These are phyloP conservation scores for Boletus speciosus DNA, from an alignment of 768 basidiomycete genomes.

Conservation along the genomic window DNA sequence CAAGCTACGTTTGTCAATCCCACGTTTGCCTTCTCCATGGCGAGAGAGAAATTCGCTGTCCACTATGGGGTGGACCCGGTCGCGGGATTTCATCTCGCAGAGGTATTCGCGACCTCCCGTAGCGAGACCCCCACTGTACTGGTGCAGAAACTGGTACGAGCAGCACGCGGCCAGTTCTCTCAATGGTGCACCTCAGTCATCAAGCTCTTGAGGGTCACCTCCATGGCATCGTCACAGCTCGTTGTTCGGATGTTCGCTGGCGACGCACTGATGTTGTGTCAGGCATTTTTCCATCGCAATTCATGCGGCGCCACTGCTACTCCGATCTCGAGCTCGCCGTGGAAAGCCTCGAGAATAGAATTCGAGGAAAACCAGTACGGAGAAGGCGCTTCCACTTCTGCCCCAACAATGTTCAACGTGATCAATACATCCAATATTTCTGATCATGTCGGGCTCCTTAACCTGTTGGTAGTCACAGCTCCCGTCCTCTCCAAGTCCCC, in stretches of 20 bases:
- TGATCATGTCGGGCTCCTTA: conserved; percentile 31
- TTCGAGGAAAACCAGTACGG: conserved; percentile 24
- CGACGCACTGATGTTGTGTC: conserved; percentile 28
- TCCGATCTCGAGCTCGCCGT: conserved; percentile 19
- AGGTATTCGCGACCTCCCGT: conserved; percentile 14
- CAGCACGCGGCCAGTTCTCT: conserved; percentile 22
- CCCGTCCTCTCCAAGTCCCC: conserved; percentile 25
- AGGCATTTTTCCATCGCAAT: conserved; percentile 19
- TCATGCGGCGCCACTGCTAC: conserved; percentile 10
- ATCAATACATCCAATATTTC: conserved; percentile 33
- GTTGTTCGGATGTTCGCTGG: conserved; percentile 30
- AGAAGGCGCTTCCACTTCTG: conserved; percentile 7
- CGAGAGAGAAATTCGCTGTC: conserved; percentile 21
- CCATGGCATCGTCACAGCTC: conserved; percentile 5
- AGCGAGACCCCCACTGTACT: conserved; percentile 6
- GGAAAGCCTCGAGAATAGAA: conserved; percentile 23
- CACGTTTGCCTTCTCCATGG: conserved; percentile 28
- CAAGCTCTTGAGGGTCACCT: conserved; percentile 4
- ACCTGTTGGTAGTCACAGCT: conserved; percentile 19
- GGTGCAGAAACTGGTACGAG: conserved; percentile 16
- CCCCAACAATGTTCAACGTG: conserved; percentile 31
- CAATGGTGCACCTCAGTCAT: conserved; percentile 27
- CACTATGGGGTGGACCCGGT: conserved; percentile 32
- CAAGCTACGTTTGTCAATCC: conserved; percentile 24
- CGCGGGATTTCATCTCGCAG: conserved; percentile 32